Percentiles rank a stretch among this genome's conserved stretches.
Evolutionary conservation across 75 land plant genomes (phyloP).

Genomic region (Pinus taeda): DNA sequence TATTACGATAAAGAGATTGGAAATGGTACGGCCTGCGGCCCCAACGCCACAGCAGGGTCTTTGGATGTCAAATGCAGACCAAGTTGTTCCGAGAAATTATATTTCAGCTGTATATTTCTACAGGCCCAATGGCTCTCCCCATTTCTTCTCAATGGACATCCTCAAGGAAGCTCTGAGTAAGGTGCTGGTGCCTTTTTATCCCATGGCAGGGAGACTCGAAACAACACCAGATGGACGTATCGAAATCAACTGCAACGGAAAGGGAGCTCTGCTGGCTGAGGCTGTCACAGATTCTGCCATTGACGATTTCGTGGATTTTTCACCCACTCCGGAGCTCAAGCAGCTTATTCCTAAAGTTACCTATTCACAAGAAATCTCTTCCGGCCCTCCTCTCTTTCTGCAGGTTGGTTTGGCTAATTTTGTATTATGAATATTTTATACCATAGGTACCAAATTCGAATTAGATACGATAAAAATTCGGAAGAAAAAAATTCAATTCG

Average conservation of each 20-base stretch:
- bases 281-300: slow-evolving; percentile 16
- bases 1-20: no score
- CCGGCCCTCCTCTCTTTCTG: slow-evolving; percentile 29
- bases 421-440: no score
- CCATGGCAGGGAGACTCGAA: slow-evolving; percentile 57
- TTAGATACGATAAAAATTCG: no score
- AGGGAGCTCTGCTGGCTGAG: slow-evolving; percentile 53
- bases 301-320: no score
- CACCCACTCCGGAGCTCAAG: background rate
- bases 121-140: slow-evolving; percentile 17
- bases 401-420: background rate
- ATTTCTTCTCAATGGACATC: slow-evolving; percentile 34
- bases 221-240: slow-evolving; percentile 35
- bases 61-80: slow-evolving; percentile 71
- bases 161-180: slow-evolving; percentile 39
- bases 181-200: slow-evolving; percentile 57
- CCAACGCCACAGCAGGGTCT: slow-evolving; percentile 11
- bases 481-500: no score
- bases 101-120: slow-evolving; percentile 54
- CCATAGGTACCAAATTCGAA: no score
- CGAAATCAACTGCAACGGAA: slow-evolving; percentile 57
- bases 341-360: slow-evolving; percentile 29
- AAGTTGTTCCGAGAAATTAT: slow-evolving; percentile 35
- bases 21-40: no score
- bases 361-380: slow-evolving; percentile 33